Base-by-base conservation (phyloP, 768 basidiomycete species). In the Rhodotorula paludigena region DNA sequence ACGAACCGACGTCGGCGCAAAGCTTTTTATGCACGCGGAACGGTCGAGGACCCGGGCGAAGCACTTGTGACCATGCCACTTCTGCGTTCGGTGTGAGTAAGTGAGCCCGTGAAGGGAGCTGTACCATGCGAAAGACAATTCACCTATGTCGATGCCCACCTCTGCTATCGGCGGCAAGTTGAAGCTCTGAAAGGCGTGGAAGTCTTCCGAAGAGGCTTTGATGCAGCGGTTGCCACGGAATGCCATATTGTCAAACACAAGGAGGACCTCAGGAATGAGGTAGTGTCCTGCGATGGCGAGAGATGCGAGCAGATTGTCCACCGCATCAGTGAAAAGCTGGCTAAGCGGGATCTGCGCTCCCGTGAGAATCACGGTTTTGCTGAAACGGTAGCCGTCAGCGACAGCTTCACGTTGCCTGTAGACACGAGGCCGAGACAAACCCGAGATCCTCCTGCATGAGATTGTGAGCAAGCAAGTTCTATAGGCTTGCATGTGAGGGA, bases 291-390 rank as follows among this genome's bases (percentile, higher is more conserved):
- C 92, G 58, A 94, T 87, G 23, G 87, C 86, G 41, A 97, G 80
- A 6, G 90, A 89, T 14, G 90, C 66, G 45, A 96, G 85, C 16
- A 96, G 80, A 77, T 96, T 97, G 73, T 94, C 93, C 10, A 92
- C 86, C 14, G 92, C 91, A 77, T 97, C 92, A 73, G 93, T 96
- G 42, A 68, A 66, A 11, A 93, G 81, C 75, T 92, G 88, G 3
- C 89, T 91, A 41, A 92, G 80, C 21, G 93, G 90, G 42, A 97
- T 94, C 80, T 96, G 93, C 0, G 92, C 91, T 20, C 92, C 93
- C 2, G 90, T 94, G 38, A 93, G 73, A 64, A 94, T 90, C 48
- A 74, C 74, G 1, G 90, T 92, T 81, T 93, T 92, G 41, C 90
- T 89, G 14, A 67, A 91, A 78, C 77, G 90, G 92, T 6, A 8